These are phyloP conservation scores for Brassica incana DNA, from an alignment of 345 rosid species.

Conservation along the genomic window DNA sequence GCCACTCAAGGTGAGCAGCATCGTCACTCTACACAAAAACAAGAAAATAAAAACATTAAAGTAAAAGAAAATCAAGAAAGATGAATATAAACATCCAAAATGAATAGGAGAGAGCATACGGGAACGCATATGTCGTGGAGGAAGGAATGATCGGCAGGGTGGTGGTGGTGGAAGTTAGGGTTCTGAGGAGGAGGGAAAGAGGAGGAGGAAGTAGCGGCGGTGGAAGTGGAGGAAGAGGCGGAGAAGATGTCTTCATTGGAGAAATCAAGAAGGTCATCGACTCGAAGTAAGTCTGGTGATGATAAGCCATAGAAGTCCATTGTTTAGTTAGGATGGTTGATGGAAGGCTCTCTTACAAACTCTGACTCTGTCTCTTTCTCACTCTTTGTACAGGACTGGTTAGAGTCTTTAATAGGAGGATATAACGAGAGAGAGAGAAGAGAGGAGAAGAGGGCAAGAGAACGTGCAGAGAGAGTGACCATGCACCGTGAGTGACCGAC, in stretches of 20 bases:
- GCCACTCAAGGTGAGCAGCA: constrained; percentile 88
- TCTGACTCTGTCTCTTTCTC: constrained; percentile 18
- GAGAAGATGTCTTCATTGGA: constrained; percentile 46
- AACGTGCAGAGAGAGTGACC: constrained; percentile 49
- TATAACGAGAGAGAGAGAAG: constrained; percentile 28
- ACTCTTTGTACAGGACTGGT: neutral
- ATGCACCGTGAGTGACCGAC: constrained; percentile 45
- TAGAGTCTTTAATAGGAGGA: constrained; percentile 35
- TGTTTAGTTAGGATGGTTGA: constrained; percentile 1
- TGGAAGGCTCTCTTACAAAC: neutral
- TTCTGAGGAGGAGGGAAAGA: constrained; percentile 31
- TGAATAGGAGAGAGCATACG: constrained; percentile 33
- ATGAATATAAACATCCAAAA: neutral
- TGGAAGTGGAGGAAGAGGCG: constrained; percentile 43
- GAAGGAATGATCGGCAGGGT: constrained; percentile 45
- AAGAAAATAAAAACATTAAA: neutral
- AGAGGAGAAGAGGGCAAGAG: constrained; percentile 41
- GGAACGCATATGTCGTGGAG: constrained; percentile 69
- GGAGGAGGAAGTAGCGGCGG: constrained; percentile 37
- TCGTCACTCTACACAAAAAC: constrained; percentile 58
- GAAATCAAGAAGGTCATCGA: constrained; percentile 49
- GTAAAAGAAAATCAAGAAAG: neutral
- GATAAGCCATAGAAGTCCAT: constrained; percentile 60
- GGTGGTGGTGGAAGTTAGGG: constrained; percentile 39
- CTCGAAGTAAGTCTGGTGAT: constrained; percentile 36